phyloP scores from a whole-genome alignment of 2,329 filamentous ascomycete species.

The Epicoccum sorghinum region DNA sequence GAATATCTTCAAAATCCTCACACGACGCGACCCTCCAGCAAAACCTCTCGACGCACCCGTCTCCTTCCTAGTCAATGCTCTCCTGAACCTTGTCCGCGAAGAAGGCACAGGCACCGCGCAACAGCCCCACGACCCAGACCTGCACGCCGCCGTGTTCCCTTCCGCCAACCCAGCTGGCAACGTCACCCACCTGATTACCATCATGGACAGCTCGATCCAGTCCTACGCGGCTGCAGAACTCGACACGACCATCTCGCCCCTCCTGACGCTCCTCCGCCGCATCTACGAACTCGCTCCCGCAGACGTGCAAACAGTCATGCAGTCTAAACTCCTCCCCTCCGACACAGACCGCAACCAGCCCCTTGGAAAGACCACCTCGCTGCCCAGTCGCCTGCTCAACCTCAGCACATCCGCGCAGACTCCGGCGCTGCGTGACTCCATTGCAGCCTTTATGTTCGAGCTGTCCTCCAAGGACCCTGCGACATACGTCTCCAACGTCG shows the following conservation, averaged over 20 bases:
- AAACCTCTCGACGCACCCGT: slow-evolving; percentile 77
- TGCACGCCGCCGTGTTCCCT: slow-evolving; percentile 68
- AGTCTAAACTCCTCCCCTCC: slow-evolving; percentile 73
- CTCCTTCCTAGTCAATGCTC: slow-evolving; percentile 75
- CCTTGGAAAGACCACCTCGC: slow-evolving; percentile 74
- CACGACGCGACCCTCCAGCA: slow-evolving; percentile 62
- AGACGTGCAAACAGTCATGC: slow-evolving; percentile 67
- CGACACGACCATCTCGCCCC: slow-evolving; percentile 71
- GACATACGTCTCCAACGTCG: slow-evolving; percentile 87
- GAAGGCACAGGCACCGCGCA: slow-evolving; percentile 47
- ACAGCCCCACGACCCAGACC: slow-evolving; percentile 50
- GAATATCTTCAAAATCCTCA: slow-evolving; percentile 72
- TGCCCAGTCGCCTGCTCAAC: slow-evolving; percentile 77
- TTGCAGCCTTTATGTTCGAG: slow-evolving; percentile 83
- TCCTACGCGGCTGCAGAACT: slow-evolving; percentile 72
- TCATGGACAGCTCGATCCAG: slow-evolving; percentile 71
- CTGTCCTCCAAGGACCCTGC: slow-evolving; percentile 80
- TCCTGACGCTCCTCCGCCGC: slow-evolving; percentile 75
- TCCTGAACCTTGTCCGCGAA: slow-evolving; percentile 78
- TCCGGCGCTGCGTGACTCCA: slow-evolving; percentile 73
- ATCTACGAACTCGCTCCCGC: slow-evolving; percentile 73
- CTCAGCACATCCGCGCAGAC: slow-evolving; percentile 76
- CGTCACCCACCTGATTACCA: slow-evolving; percentile 68
- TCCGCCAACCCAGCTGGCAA: slow-evolving; percentile 64
- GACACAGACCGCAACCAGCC: slow-evolving; percentile 76